These are phyloP conservation scores for Euphrasia confusa DNA, from an alignment of 257 asterid genomes.

Conservation along the genomic window DNA sequence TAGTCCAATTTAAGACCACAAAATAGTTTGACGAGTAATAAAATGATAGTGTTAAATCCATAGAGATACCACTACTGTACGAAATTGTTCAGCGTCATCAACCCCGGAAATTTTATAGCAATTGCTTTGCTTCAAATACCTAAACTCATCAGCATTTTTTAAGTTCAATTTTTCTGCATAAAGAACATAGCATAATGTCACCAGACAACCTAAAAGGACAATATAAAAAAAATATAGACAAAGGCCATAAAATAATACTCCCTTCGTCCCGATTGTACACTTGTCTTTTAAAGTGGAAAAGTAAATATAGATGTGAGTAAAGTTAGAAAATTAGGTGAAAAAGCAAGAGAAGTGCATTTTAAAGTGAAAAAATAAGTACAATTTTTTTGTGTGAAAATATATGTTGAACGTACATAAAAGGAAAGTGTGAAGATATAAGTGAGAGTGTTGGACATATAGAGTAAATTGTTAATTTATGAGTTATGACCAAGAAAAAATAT, in stretches of 20 bases:
- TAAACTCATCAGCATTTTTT: slow-evolving; percentile 67
- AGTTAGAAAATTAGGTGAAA: too few species aligned
- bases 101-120: slow-evolving; percentile 78
- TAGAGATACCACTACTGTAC: slow-evolving; percentile 53
- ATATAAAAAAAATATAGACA: slow-evolving; percentile 12
- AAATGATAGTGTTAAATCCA: slow-evolving; percentile 24
- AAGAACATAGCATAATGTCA: slow-evolving; percentile 19
- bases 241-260: slow-evolving; percentile 10
- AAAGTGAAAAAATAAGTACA: too few species aligned
- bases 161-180: slow-evolving; percentile 70
- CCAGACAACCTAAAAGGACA: not conserved
- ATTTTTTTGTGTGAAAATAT: not conserved
- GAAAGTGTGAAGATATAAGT: not conserved
- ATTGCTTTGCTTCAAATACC: slow-evolving; percentile 77
- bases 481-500: slow-evolving; percentile 3
- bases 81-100: slow-evolving; percentile 93
- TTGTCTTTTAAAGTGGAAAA: too few species aligned
- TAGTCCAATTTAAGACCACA: slow-evolving; percentile 23
- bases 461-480: slow-evolving; percentile 6
- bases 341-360: too few species aligned
- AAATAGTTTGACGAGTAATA: not conserved
- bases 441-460: not conserved
- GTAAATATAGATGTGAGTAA: too few species aligned
- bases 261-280: too few species aligned
- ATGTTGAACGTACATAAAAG: not conserved